Base-by-base conservation (phyloP, 1,284 basidiomycete species). In the Puccinia triticina region DNA sequence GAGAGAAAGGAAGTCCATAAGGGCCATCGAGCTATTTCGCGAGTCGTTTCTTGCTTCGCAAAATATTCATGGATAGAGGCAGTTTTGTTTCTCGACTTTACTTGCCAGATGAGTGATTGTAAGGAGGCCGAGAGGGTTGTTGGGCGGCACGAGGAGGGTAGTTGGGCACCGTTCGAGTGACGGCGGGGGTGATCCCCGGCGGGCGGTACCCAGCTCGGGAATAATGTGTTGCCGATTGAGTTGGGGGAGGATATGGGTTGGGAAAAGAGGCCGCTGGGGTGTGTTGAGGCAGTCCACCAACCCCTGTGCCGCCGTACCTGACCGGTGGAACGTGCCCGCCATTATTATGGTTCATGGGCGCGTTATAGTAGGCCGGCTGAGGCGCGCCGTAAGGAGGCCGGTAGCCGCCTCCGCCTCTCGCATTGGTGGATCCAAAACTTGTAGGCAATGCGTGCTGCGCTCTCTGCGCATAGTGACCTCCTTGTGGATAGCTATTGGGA, bases 251-350 rank as follows among this genome's bases (percentile, higher is more conserved):
- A 74, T 74, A 74, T 8, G 66, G 37, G 29, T 43, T 14, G 14
- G 66, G 8, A 34, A 67, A 43, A 34, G 32, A 23, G 53, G 67
- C 53, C 23, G 67, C n/a, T n/a, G 46, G 26, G 1, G 76, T 29
- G n/a, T 64, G 76, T 53, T 29, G 53, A 53, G 64, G 48, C 18
- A 72, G 66, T 53, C 77, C 77, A 8, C 77, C 77, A 8, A 74
- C 71, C 26, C 78, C 78, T 46, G 78, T 81, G 1, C 78, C 78
- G 14, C 78, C 78, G 61, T 81, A 81, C 46, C 77, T 53, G 8
- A 43, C 40, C 57, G 40, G 29, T 1, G 53, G 40, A 7, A 26
- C 48, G 43, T 81, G 61, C n/a, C 37, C 48, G 29, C 57, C 50
- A 48, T 40, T 43, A 26, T 59, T 18, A 18, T 53, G 53, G 32